These are phyloP conservation scores for Stephania yunnanensis DNA, from an alignment of 164 flowering plant genomes.

Conservation along the genomic window DNA sequence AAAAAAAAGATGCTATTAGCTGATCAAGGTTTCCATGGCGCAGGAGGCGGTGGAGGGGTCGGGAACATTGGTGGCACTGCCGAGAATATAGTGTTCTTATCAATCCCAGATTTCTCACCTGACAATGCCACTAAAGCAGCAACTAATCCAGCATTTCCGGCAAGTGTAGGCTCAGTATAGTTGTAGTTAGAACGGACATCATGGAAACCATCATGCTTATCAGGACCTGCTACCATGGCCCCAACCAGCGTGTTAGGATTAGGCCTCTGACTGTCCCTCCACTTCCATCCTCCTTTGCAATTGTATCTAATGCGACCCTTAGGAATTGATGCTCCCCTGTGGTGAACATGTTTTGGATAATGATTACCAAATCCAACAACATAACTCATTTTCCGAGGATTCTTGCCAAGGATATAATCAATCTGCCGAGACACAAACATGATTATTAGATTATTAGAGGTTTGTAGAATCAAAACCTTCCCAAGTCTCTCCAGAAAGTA, in stretches of 20 bases:
- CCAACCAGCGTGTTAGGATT: constrained; percentile 82
- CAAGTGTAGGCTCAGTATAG: constrained; percentile 93
- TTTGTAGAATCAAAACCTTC: not conserved
- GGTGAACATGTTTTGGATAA: constrained; percentile 87
- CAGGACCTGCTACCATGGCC: constrained; percentile 99
- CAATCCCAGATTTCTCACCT: constrained; percentile 54
- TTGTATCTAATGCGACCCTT: constrained; percentile 68
- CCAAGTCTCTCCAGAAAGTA: not conserved
- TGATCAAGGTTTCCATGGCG: constrained; percentile 91
- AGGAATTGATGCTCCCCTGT: constrained; percentile 90
- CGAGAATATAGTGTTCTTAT: constrained; percentile 93
- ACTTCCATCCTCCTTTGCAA: constrained; percentile 96
- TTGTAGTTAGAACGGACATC: constrained; percentile 80
- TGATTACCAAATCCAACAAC: constrained; percentile 79
- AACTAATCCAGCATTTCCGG: constrained; percentile 93
- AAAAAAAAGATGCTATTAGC: not conserved
- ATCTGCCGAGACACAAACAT: constrained; percentile 42
- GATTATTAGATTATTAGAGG: constrained; percentile 4
- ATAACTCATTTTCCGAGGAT: constrained; percentile 92
- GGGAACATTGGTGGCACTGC: constrained; percentile 98
- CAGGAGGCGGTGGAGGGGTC: constrained; percentile 94
- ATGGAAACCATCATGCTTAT: constrained; percentile 74
- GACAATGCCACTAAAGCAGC: constrained; percentile 92
- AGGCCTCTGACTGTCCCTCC: constrained; percentile 76
- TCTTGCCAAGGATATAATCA: constrained; percentile 88